A percentile compares a stretch with the other conserved stretches of the same genome.
Conservation (phyloP, 345 rosid species). For the Dipteronia dyeriana region DNA sequence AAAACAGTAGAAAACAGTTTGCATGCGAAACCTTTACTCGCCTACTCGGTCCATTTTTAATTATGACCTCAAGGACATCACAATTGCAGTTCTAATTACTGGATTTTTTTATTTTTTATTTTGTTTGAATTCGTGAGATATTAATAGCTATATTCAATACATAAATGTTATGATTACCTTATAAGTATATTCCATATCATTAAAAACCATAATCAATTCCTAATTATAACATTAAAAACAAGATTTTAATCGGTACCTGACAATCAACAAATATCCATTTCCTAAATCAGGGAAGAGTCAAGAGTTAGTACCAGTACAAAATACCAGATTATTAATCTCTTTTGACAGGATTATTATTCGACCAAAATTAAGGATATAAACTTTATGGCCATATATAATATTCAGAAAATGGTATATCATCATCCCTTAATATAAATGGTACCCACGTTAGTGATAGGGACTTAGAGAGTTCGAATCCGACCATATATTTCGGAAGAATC, state of each 20-base stretch:
- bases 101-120: too few relatives aligned
- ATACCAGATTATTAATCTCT: too few relatives aligned
- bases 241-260: background rate
- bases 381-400: background rate
- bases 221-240: background rate
- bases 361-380: background rate
- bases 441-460: too few relatives aligned
- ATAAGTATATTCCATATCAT: background rate
- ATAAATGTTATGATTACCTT: too few relatives aligned
- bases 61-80: too few relatives aligned
- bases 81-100: too few relatives aligned
- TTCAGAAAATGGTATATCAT: background rate
- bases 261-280: background rate
- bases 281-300: background rate
- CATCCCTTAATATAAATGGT: too few relatives aligned
- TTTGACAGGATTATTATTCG: background rate
- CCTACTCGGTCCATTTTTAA: background rate
- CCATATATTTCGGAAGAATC: too few relatives aligned
- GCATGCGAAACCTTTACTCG: conserved; percentile 14
- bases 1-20: conserved; percentile 35
- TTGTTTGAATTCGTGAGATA: background rate
- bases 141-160: too few relatives aligned
- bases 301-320: background rate
- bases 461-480: too few relatives aligned
- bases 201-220: background rate